Conservation (phyloP, 805 yeast genomes). For the Yamadazyma phyllophila region DNA sequence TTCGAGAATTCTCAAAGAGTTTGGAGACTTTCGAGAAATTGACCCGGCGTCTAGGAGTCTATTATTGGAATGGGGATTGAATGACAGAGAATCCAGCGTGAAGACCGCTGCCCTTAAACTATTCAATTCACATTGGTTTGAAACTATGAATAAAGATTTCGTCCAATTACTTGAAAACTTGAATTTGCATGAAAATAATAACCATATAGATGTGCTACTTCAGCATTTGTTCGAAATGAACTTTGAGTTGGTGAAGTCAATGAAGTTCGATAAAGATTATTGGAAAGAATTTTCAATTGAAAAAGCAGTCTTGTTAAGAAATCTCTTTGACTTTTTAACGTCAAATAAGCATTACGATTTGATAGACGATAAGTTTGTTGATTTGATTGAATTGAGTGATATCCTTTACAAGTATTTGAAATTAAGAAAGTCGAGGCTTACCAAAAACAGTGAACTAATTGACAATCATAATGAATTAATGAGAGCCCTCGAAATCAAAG, state of each 20-base stretch:
- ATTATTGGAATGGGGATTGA: conserved; percentile 78
- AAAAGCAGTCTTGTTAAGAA: conserved; percentile 66
- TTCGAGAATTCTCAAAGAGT: conserved; percentile 61
- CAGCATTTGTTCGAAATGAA: conserved; percentile 58
- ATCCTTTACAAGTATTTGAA: conserved; percentile 55
- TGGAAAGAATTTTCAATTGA: conserved; percentile 76
- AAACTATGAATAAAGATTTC: conserved; percentile 64
- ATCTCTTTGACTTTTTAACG: conserved; percentile 63
- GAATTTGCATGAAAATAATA: conserved; percentile 65
- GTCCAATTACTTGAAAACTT: conserved; percentile 68
- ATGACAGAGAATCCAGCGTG: conserved; percentile 79
- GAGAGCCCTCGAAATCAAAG: conserved; percentile 4
- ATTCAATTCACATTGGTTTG: conserved; percentile 73
- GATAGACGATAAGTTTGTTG: conserved; percentile 74
- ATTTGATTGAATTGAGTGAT: conserved; percentile 66
- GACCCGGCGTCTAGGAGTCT: conserved; percentile 58
- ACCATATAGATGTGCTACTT: conserved; percentile 48
- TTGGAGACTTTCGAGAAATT: conserved; percentile 58
- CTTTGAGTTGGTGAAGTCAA: conserved; percentile 57
- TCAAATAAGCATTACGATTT: conserved; percentile 50
- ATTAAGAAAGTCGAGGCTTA: conserved; percentile 34
- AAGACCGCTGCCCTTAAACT: conserved; percentile 67
- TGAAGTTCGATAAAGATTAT: conserved; percentile 60
- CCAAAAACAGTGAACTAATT: conserved; percentile 21
- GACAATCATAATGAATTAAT: conserved; percentile 18